Evolutionary conservation across 2,329 filamentous ascomycete genomes (phyloP).

Genomic region (Metarhizium album): DNA sequence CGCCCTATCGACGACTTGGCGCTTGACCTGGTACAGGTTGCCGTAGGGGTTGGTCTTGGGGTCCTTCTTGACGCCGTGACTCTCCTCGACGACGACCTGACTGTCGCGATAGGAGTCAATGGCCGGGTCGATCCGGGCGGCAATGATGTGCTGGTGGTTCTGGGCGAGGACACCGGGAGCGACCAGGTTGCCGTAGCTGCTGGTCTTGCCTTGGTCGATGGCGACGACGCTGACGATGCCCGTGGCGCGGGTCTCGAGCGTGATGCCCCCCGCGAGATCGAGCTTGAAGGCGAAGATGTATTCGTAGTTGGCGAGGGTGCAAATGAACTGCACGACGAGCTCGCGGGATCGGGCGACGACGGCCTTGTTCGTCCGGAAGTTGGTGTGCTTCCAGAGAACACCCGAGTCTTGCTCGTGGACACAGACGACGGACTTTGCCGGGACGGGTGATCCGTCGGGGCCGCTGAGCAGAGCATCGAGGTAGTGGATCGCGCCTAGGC

Average conservation of each 20-base stretch:
- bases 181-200: slow-evolving; percentile 50
- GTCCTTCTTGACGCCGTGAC: slow-evolving; percentile 26
- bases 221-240: slow-evolving; percentile 53
- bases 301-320: slow-evolving; percentile 62
- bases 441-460: slow-evolving; percentile 39
- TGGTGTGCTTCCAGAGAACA: slow-evolving; percentile 62
- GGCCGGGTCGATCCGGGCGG: slow-evolving; percentile 52
- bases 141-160: slow-evolving; percentile 63
- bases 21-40: slow-evolving; percentile 46
- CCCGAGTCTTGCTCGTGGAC: slow-evolving; percentile 63
- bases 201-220: slow-evolving; percentile 43
- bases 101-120: slow-evolving; percentile 43
- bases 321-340: slow-evolving; percentile 57
- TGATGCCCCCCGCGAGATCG: slow-evolving; percentile 50
- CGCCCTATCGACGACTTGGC: slow-evolving; percentile 34
- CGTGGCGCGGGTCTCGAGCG: slow-evolving; percentile 53
- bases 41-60: slow-evolving; percentile 48
- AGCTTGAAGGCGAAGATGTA: slow-evolving; percentile 46
- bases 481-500: slow-evolving; percentile 56
- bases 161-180: slow-evolving; percentile 53
- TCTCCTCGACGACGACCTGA: slow-evolving; percentile 33
- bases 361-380: slow-evolving; percentile 52
- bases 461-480: slow-evolving; percentile 47
- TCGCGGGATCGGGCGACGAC: slow-evolving; percentile 50
- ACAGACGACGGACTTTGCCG: slow-evolving; percentile 50